Base-by-base conservation (phyloP, 805 yeast genomes). In the Nakazawaea ishiwadae region DNA sequence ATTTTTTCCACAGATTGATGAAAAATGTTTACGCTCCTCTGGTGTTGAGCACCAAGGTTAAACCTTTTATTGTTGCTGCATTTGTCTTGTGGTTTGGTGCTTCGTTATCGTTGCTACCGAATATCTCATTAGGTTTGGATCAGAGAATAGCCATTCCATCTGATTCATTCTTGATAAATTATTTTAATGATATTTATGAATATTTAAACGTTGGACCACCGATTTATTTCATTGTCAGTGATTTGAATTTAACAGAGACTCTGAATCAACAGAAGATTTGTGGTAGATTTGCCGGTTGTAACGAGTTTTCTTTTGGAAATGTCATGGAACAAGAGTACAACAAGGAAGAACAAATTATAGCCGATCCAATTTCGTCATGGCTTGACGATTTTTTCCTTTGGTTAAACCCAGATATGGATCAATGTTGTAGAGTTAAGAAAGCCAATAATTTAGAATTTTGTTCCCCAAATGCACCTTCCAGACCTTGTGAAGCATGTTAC, bases 121-220 rank as follows among this genome's bases (percentile, higher is more conserved):
- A 63, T 5, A 70, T 91, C 26, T 59, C 79, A 45, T 68, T 85
- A 31, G 99, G 98, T 0, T 71, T 93, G 17, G 98, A 91, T 56
- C 98, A 91, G 61, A 71, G 95, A 40, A 66, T 83, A 31, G 98
- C 97, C 0, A 73, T 91, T 11, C 98, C 98, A 0, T 62, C 70
- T 2, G 89, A 75, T 40, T 90, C 97, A 0, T 87, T 89, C 53
- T 61, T 93, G 54, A 79, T 89, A 29, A 73, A 77, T 40, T 93
- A 91, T 59, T 91, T 86, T 63, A 67, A 81, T 49, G 87, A 90
- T 40, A 68, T 89, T 3, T 84, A 82, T 55, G 60, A 70, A 1
- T 84, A 80, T 55, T 67, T 91, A 46, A 81, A 83, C 45, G 84
- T 84, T 6, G 99, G 98, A 0, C 96, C 99, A 1, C 99, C 99